phyloP scores from a whole-genome alignment of 306 rosid genomes.

The Oemleria cerasiformis region DNA sequence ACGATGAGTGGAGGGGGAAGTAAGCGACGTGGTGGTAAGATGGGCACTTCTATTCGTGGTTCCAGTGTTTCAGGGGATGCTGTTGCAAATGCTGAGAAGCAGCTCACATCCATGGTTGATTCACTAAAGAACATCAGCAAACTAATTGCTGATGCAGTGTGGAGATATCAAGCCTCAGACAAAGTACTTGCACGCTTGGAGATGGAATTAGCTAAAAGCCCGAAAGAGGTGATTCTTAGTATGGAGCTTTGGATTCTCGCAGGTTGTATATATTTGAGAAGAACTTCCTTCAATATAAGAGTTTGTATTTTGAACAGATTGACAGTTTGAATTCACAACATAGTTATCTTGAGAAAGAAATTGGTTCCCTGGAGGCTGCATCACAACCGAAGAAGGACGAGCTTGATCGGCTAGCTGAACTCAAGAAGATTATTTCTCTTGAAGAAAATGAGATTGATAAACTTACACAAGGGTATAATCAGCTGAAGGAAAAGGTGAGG shows the following conservation, averaged over 20 bases:
- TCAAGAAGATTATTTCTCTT: constrained; percentile 49
- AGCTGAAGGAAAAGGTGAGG: constrained; percentile 78
- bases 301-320: constrained; percentile 48
- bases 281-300: constrained; percentile 5
- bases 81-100: constrained; percentile 70
- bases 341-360: constrained; percentile 77
- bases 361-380: constrained; percentile 72
- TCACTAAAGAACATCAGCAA: constrained; percentile 55
- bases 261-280: constrained; percentile 11
- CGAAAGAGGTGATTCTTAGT: constrained; percentile 65
- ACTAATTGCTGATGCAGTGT: constrained; percentile 55
- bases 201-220: constrained; percentile 83
- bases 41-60: constrained; percentile 86
- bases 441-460: constrained; percentile 70
- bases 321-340: constrained; percentile 74
- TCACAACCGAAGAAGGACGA: constrained; percentile 72
- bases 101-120: constrained; percentile 48
- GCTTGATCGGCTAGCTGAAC: constrained; percentile 61
- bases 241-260: neutral
- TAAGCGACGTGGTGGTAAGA: constrained; percentile 94
- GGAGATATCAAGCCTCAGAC: constrained; percentile 66
- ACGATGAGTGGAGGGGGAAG: constrained; percentile 95
- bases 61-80: constrained; percentile 75
- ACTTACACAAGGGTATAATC: constrained; percentile 68
- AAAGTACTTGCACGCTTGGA: constrained; percentile 59